A percentile compares a stretch with the other conserved stretches of the same genome.
Evolutionary conservation across 768 basidiomycete species (phyloP).

Genomic region (Tremella mesenterica): DNA sequence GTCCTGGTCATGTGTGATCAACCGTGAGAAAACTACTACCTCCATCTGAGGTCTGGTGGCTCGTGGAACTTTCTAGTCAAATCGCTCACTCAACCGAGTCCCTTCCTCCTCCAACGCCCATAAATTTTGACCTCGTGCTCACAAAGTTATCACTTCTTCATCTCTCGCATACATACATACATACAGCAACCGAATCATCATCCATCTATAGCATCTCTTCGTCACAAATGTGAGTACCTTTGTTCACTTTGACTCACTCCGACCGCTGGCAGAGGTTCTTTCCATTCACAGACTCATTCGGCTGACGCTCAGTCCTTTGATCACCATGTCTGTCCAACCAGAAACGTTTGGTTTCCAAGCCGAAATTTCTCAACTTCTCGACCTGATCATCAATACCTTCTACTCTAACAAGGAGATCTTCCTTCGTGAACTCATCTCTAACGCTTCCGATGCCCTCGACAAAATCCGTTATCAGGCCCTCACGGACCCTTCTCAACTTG

Average conservation of each 20-base stretch:
- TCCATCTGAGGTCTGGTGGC: too few relatives aligned
- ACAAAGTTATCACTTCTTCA: not conserved
- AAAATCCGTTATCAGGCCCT: constrained; percentile 96
- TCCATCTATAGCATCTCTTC: not conserved
- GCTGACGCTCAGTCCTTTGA: too few relatives aligned
- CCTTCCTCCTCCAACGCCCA: too few relatives aligned
- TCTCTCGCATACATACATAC: not conserved
- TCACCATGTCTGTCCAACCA: constrained; percentile 32
- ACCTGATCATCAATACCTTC: constrained; percentile 99
- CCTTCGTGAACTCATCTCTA: constrained; percentile 92
- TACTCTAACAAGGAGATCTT: constrained; percentile 99
- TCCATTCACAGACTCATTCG: not conserved
- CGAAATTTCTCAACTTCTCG: constrained; percentile 96
- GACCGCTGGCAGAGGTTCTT: too few relatives aligned
- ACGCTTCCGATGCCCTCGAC: constrained; percentile 95
- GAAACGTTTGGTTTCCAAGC: constrained; percentile 51
- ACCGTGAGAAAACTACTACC: too few relatives aligned
- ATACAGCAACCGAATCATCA: not conserved
- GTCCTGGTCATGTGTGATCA: too few relatives aligned
- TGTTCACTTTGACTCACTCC: not conserved
- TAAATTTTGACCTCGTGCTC: too few relatives aligned
- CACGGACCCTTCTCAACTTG: constrained; percentile 84
- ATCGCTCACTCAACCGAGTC: too few relatives aligned
- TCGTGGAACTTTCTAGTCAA: too few relatives aligned
- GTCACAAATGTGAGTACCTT: not conserved